Evolutionary conservation across 1,139 yeast species (phyloP), one percentile per base, ranked within the genome.

Genomic region (Kodamaea anthophila): DNA sequence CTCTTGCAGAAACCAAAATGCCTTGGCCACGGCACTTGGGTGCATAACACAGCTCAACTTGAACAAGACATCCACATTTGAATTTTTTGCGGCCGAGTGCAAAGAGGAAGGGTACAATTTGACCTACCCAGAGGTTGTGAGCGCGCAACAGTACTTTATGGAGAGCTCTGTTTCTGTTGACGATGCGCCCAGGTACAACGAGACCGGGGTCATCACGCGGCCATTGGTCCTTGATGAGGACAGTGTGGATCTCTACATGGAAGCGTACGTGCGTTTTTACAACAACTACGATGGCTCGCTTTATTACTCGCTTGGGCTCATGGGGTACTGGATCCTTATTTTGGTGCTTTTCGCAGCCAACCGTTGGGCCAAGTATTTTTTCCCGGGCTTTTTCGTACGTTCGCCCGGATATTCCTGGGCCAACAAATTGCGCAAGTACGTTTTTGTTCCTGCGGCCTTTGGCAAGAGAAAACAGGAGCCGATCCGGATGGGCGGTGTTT

Each of bases 271-370:
- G 14, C 13, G 15, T 8, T 23, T 26, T 22, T 18, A 58, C 21
- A 63, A 62, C 4, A 60, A 60, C 35, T 62, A 57, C 36, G 49
- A 55, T 29, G 39, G 21, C 30, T 61, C 77, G 4, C 54, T 67
- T 31, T 69, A 52, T 37, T 61, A 67, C 40, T 80, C 81, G 9
- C 51, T 63, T 13, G 77, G 65, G 3, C 33, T 63, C 16, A 40
- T 73, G 16, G 72, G 70, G 0, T 74, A 60, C 41, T 73, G 79
- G 77, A 62, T 56, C 1, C 33, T 65, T 3, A 53, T 75, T 6
- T 42, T 73, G 35, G 13, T 74, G 2, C 21, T 64, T 18, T 65
- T 70, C 4, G 58, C 60, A 2, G 26, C 65, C 13, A 44, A 55
- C 28, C 69, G 74, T 42, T 65, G 74, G 72, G 13, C 34, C 11